Evolutionary conservation across 306 rosid genomes (phyloP), one percentile per base, ranked within the genome.

Genomic region (Malus sylvestris): DNA sequence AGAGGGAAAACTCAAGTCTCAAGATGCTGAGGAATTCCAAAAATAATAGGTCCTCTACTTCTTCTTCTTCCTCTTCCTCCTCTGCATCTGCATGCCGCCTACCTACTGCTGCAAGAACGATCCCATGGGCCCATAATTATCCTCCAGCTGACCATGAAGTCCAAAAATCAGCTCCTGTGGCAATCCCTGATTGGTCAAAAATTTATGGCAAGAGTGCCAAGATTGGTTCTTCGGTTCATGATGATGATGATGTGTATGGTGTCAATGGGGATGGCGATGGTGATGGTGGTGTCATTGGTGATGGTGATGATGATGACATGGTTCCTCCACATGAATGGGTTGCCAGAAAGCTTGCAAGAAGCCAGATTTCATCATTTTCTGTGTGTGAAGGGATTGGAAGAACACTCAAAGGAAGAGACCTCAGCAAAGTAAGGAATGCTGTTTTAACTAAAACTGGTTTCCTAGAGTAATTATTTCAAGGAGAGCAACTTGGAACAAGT

Each of bases 321-420:
- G 85, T 89, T 52, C 98, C 98, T 73, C 98, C 98, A 10, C 97
- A 94, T 85, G 98, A 94, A 86, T 92, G 93, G 96, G 78, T 94
- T 63, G 92, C 98, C 66, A 94, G 88, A 76, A 94, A 82, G 90
- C 92, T 89, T 53, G 97, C 93, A 82, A 92, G 91, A 80, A 94
- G 71, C 71, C 96, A 92, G 83, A 90, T 94, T 81, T 94, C 96
- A 42, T 94, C 97, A 10, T 94, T 90, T 79, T 94, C 96, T 65
- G 93, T 94, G 52, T 92, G 95, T 82, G 98, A 94, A 90, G 97
- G 97, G 29, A 78, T 80, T 42, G 97, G 98, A 15, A 92, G 98
- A 79, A 94, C 91, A 16, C 89, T 94, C 71, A 94, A 94, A 84
- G 98, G 98, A 19, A 90, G 98, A 84, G 98, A 94, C 86, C 93